Evolutionary conservation across 163 green algal species (phyloP), one percentile per base, ranked within the genome.

Genomic region (Prototheca wickerhamii): DNA sequence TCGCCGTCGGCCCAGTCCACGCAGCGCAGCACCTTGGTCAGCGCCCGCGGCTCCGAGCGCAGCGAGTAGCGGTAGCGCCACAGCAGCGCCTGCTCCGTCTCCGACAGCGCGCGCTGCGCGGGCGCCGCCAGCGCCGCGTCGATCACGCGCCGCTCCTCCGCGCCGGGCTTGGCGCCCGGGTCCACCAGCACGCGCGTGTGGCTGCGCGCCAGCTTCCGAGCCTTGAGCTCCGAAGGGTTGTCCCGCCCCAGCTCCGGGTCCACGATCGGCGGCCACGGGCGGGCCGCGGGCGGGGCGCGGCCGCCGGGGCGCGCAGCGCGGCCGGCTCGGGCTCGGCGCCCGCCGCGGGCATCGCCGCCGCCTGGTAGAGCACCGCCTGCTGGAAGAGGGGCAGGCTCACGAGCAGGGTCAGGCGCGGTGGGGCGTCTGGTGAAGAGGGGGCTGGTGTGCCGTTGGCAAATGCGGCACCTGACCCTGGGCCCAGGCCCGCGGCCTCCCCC

Each of bases 21-120:
- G 58, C 78, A 88, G 63, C 87, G 84, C 26, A 98, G 79, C 65
- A 98, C 95, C 82, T 91, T 92, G 54, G 91, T 94, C 33, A 98
- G 78, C 6, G 93, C 91, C 20, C 83, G 68, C 17, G 68, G 78
- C 51, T 97, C 85, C n/a, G 43, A 58, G 29, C 75, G 79, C 31
- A 97, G 73, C 26, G 73, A 78, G 57, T 71, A 92, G 31, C 89
- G 81, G 76, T 87, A 91, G 43, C 85, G 81, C 92, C 92, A 98
- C 69, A 98, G 72, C 66, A 98, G 75, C 50, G 73, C 78, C 31
- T 74, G 71, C 57, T 96, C 87, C 8, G 4, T 37, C 23, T n/a
- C 3, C 51, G 37, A 10, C 26, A 89, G 71, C 15, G 79, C 77
- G 77, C 84, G 87, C 72, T 90, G 91, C 40, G 85, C 85, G 28